These are phyloP conservation scores for Suillus ampliporus DNA, from an alignment of 768 basidiomycete genomes.

Conservation along the genomic window DNA sequence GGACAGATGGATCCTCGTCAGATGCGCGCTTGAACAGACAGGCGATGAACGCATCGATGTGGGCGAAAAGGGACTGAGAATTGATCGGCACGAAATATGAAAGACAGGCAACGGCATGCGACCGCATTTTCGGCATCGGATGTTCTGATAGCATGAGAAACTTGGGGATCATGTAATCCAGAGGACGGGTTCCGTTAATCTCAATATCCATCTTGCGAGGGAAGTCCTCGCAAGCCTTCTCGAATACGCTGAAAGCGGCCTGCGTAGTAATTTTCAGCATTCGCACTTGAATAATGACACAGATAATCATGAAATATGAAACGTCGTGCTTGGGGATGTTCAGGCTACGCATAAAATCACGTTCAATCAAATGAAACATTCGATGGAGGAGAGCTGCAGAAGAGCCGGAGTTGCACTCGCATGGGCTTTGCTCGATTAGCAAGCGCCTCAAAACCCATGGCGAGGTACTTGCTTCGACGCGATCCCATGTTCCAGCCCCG, in stretches of 20 bases:
- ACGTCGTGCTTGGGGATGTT: not conserved
- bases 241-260: conserved; percentile 93
- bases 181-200: conserved; percentile 88
- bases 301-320: conserved; percentile 6
- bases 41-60: conserved; percentile 93
- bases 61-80: conserved; percentile 85
- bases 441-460: not conserved
- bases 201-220: conserved; percentile 95
- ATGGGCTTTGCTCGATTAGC: not conserved
- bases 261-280: conserved; percentile 34
- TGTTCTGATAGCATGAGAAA: conserved; percentile 91
- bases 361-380: conserved; percentile 4
- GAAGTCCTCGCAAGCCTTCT: conserved; percentile 97
- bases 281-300: conserved; percentile 4
- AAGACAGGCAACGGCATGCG: conserved; percentile 91
- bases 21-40: conserved; percentile 94
- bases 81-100: conserved; percentile 91
- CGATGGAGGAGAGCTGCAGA: not conserved
- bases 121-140: conserved; percentile 85
- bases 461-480: not conserved
- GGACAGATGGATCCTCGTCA: conserved; percentile 92
- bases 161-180: conserved; percentile 97
- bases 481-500: conserved; percentile 4
- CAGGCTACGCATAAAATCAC: conserved; percentile 1
- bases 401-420: not conserved